phyloP scores from a whole-genome alignment of 2,329 filamentous ascomycete genomes.

The Hymenoscyphus scutula region DNA sequence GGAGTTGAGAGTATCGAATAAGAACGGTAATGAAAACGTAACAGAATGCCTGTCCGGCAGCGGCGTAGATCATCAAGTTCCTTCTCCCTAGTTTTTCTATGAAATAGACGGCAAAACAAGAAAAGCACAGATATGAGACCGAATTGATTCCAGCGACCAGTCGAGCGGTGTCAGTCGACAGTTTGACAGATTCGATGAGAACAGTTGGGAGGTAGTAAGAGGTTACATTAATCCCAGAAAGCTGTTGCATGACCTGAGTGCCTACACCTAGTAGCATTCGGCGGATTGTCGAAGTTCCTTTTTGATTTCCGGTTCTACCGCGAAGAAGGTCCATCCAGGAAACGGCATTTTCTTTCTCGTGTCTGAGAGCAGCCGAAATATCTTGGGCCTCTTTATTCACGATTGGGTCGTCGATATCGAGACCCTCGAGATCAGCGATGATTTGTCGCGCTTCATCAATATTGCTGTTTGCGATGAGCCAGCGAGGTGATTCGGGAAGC shows the following conservation, averaged over 20 bases:
- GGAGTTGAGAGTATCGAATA: constrained; percentile 27
- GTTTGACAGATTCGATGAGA: constrained; percentile 43
- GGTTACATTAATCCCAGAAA: constrained; percentile 42
- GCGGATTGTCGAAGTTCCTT: constrained; percentile 42
- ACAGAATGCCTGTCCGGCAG: constrained; percentile 46
- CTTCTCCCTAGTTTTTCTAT: constrained; percentile 41
- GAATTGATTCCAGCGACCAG: constrained; percentile 46
- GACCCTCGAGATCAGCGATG: constrained; percentile 49
- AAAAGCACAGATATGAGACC: constrained; percentile 46
- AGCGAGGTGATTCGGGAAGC: constrained; percentile 69
- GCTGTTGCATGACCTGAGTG: constrained; percentile 51
- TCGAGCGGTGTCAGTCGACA: constrained; percentile 37
- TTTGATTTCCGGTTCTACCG: constrained; percentile 29
- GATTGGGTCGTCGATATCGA: constrained; percentile 37
- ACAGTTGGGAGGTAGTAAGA: constrained; percentile 41
- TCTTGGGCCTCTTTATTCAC: constrained; percentile 38
- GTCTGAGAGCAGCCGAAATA: constrained; percentile 44
- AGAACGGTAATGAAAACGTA: constrained; percentile 41
- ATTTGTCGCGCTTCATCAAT: constrained; percentile 53
- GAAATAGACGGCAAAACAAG: constrained; percentile 37
- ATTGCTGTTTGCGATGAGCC: constrained; percentile 63
- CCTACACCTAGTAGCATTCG: constrained; percentile 47
- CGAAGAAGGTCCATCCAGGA: constrained; percentile 43
- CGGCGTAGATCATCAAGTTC: constrained; percentile 42
- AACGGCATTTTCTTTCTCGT: constrained; percentile 39